Conservation (phyloP, 176 grass and related monocot species). For the Urochloa ruziziensis region DNA sequence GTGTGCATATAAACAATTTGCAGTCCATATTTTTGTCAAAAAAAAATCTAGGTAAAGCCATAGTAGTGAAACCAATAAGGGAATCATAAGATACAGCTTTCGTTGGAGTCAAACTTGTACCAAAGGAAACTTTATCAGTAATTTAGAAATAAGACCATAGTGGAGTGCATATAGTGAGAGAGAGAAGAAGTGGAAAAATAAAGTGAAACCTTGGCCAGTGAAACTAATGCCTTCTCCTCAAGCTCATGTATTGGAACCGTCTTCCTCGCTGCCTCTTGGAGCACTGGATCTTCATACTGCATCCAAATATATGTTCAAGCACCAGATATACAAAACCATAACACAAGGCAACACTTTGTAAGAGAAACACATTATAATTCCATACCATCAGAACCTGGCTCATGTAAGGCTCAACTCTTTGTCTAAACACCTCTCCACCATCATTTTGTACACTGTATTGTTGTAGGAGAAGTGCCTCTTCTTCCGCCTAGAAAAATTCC, state of each 20-base stretch:
- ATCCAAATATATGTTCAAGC: constrained; percentile 27
- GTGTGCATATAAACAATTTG: constrained; percentile 12
- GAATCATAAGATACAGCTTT: constrained; percentile 23
- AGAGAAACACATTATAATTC: constrained; percentile 31
- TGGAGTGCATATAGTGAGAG: not conserved
- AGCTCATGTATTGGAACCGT: constrained; percentile 77
- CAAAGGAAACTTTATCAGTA: constrained; percentile 2
- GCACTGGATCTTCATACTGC: constrained; percentile 74
- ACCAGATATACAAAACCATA: constrained; percentile 35
- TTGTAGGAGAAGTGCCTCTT: constrained; percentile 84
- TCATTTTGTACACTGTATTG: constrained; percentile 46
- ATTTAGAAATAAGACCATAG: not conserved
- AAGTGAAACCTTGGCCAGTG: constrained; percentile 77
- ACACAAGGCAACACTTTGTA: not conserved
- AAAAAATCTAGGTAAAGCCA: not conserved
- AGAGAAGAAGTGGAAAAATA: not conserved
- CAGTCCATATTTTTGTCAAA: not conserved
- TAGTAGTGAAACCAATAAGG: not conserved
- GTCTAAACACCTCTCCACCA: constrained; percentile 50
- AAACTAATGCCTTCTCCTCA: constrained; percentile 81
- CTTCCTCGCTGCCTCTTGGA: constrained; percentile 73
- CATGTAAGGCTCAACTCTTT: constrained; percentile 64
- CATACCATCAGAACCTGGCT: constrained; percentile 79
- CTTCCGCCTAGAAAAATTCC: constrained; percentile 63
- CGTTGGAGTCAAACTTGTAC: constrained; percentile 14